Percentiles rank a stretch among this genome's conserved stretches.
phyloP scores from a whole-genome alignment of 192 early-diverging fungal species.

The Chytriomyces sp. region DNA sequence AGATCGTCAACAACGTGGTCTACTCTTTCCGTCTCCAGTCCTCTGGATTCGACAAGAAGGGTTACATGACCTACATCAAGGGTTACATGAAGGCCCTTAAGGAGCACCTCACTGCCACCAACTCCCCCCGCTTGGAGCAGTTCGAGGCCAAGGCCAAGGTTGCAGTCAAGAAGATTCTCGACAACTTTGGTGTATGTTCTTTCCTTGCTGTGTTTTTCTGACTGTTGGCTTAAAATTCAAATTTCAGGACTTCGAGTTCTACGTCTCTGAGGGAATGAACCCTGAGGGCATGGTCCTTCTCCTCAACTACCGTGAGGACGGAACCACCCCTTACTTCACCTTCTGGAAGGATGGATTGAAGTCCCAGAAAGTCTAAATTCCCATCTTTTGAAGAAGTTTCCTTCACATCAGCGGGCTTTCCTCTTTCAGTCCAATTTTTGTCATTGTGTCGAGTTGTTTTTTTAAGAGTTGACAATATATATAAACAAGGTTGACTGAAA shows the following conservation, averaged over 20 bases:
- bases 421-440: neutral
- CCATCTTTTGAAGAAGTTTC: neutral
- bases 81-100: constrained; percentile 88
- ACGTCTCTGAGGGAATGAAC: constrained; percentile 83
- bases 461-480: neutral
- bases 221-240: neutral
- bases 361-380: constrained; percentile 64
- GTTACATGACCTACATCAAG: constrained; percentile 88
- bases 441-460: too few species aligned
- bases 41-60: constrained; percentile 90
- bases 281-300: constrained; percentile 84
- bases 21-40: constrained; percentile 73
- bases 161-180: constrained; percentile 79
- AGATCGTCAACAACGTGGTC: constrained; percentile 84
- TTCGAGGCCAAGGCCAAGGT: constrained; percentile 67
- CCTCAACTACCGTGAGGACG: constrained; percentile 95
- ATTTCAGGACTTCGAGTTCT: constrained; percentile 85
- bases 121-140: constrained; percentile 59
- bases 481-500: neutral
- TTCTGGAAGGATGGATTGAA: constrained; percentile 89
- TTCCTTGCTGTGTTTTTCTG: neutral
- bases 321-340: constrained; percentile 86
- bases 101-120: constrained; percentile 57
- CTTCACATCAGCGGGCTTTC: neutral
- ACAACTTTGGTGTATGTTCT: constrained; percentile 64